Percentiles rank a stretch among this genome's conserved stretches.
Conservation (phyloP, 352 stramenopile genomes). For the Globisporangium canariense region DNA sequence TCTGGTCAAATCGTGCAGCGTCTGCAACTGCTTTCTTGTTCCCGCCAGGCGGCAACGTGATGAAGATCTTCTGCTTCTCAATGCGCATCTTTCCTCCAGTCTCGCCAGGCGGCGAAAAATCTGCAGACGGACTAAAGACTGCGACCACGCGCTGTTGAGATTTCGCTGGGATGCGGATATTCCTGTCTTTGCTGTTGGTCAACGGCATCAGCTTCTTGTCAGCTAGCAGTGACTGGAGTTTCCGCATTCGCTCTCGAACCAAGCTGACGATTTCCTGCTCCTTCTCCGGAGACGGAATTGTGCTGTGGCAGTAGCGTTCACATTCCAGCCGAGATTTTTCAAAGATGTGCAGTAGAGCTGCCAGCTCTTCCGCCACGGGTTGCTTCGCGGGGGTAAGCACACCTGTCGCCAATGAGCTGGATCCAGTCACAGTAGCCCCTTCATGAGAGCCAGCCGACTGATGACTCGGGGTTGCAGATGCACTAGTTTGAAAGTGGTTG, state of each 20-base stretch:
- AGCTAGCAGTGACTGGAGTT: conserved; percentile 58
- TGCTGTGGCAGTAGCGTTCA: conserved; percentile 69
- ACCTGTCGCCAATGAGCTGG: background rate
- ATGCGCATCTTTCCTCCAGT: conserved; percentile 65
- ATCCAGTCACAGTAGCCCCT: background rate
- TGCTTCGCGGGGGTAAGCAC: conserved; percentile 8
- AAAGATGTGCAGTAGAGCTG: conserved; percentile 63
- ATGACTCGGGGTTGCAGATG: conserved; percentile 2
- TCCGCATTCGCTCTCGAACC: conserved; percentile 66
- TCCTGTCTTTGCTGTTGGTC: conserved; percentile 66
- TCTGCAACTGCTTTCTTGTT: conserved; percentile 82
- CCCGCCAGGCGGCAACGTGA: conserved; percentile 77
- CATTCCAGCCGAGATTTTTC: conserved; percentile 62
- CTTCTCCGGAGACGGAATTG: conserved; percentile 54
- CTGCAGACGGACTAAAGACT: conserved; percentile 58
- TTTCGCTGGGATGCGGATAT: conserved; percentile 77
- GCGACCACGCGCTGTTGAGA: conserved; percentile 74
- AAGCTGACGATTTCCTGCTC: conserved; percentile 80
- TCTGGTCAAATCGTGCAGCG: conserved; percentile 52
- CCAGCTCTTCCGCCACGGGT: conserved; percentile 39
- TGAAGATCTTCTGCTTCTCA: conserved; percentile 88
- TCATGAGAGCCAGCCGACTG: conserved; percentile 6
- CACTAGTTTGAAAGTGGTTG: background rate
- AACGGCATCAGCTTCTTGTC: conserved; percentile 73
- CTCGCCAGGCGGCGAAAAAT: conserved; percentile 28